phyloP scores from a whole-genome alignment of 2,329 filamentous ascomycete genomes.

The Tolypocladium amazonense region DNA sequence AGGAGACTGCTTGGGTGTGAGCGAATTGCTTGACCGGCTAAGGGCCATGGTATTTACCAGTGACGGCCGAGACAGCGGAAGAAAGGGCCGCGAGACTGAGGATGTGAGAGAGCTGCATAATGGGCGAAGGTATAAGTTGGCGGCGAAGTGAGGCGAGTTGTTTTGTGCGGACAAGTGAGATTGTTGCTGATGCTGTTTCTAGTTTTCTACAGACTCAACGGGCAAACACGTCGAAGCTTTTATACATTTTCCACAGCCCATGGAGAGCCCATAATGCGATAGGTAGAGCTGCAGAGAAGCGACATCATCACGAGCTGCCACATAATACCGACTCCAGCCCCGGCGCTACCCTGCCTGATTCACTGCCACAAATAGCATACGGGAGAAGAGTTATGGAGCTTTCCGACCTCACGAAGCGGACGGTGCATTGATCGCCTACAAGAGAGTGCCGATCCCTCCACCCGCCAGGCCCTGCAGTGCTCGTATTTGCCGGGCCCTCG shows the following conservation, averaged over 20 bases:
- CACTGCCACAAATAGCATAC: background rate
- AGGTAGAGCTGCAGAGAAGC: background rate
- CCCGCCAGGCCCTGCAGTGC: background rate
- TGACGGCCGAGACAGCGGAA: conserved; percentile 24
- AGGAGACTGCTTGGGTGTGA: conserved; percentile 42
- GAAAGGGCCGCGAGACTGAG: conserved; percentile 27
- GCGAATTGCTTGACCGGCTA: background rate
- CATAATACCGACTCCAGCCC: background rate
- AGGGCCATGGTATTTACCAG: conserved; percentile 13
- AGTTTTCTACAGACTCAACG: background rate
- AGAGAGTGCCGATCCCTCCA: background rate
- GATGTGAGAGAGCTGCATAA: conserved; percentile 33
- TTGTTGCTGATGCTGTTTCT: background rate
- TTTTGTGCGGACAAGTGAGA: background rate
- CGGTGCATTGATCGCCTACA: background rate
- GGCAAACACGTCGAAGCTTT: background rate
- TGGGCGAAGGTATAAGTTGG: conserved; percentile 10
- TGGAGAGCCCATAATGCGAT: background rate
- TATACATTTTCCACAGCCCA: background rate
- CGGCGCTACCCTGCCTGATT: background rate
- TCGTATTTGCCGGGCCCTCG: background rate
- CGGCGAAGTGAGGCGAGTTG: background rate
- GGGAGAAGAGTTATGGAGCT: background rate
- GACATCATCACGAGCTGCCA: background rate
- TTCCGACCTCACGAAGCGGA: background rate